phyloP scores from a whole-genome alignment of 805 yeast genomes.

The Pachysolen tannophilus region DNA sequence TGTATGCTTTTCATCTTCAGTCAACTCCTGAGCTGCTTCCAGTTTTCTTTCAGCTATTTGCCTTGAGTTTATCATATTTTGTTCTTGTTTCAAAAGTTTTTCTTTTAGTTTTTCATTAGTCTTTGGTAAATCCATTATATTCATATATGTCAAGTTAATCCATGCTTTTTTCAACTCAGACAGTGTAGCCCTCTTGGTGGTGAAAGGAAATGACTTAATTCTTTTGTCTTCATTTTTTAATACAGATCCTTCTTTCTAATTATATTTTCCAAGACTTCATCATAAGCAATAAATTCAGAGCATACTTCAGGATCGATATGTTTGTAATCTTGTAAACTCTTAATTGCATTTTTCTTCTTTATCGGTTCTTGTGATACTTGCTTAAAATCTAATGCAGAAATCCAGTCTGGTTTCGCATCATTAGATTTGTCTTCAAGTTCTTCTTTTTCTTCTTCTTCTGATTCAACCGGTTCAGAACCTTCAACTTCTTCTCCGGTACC shows the following conservation, averaged over 20 bases:
- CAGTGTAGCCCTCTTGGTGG: conserved; percentile 81
- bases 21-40: conserved; percentile 10
- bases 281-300: conserved; percentile 20
- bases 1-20: conserved; percentile 42
- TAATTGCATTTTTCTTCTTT: conserved; percentile 35
- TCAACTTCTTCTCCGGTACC: conserved; percentile 41
- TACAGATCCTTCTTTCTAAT: conserved; percentile 5
- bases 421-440: conserved; percentile 14
- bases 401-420: conserved; percentile 29
- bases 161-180: conserved; percentile 78
- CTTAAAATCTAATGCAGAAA: conserved; percentile 45
- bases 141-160: conserved; percentile 63
- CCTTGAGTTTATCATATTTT: conserved; percentile 19
- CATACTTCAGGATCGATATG: conserved; percentile 46
- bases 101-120: conserved; percentile 23
- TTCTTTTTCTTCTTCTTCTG: conserved; percentile 16
- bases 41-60: conserved; percentile 12
- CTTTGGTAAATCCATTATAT: conserved; percentile 47
- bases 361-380: conserved; percentile 23
- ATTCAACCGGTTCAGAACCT: conserved; percentile 9
- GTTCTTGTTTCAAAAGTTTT: conserved; percentile 22
- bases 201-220: conserved; percentile 71
- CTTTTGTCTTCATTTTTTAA: conserved; percentile 52
- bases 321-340: conserved; percentile 47
- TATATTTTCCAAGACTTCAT: conserved; percentile 24